phyloP scores from a whole-genome alignment of 2,329 filamentous ascomycete species.

The Aureobasidium sp. region DNA sequence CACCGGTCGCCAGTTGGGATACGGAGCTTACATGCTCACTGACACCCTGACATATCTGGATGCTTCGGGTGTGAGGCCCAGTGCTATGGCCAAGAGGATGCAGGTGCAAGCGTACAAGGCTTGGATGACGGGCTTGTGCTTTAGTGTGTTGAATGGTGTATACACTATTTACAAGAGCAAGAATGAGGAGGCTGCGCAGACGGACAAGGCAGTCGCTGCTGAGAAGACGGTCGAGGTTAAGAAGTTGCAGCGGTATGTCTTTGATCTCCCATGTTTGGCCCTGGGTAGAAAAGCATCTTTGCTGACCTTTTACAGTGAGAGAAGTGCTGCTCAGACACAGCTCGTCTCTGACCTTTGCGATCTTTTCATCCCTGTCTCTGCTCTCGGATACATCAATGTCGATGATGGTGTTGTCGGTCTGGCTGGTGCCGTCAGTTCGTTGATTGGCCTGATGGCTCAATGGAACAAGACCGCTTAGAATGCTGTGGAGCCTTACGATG shows the following conservation, averaged over 20 bases:
- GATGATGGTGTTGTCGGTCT: slow-evolving; percentile 92
- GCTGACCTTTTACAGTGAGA: slow-evolving; percentile 46
- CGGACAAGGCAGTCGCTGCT: slow-evolving; percentile 51
- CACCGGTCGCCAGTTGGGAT: slow-evolving; percentile 83
- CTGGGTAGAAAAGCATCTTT: too few species aligned
- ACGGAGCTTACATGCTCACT: slow-evolving; percentile 77
- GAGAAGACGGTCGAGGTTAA: slow-evolving; percentile 89
- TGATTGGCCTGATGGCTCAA: slow-evolving; percentile 73
- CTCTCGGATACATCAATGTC: slow-evolving; percentile 65
- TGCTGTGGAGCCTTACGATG: too few species aligned
- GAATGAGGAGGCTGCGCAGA: slow-evolving; percentile 63
- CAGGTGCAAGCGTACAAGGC: slow-evolving; percentile 69
- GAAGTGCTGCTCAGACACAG: slow-evolving; percentile 67
- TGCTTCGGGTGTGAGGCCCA: slow-evolving; percentile 66
- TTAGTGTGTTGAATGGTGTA: slow-evolving; percentile 64
- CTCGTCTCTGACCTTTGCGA: slow-evolving; percentile 86
- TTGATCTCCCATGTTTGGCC: not conserved
- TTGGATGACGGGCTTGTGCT: slow-evolving; percentile 76
- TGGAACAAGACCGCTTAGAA: slow-evolving; percentile 84
- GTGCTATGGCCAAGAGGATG: slow-evolving; percentile 55
- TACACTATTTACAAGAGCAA: slow-evolving; percentile 70
- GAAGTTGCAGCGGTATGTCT: slow-evolving; percentile 67
- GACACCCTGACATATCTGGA: slow-evolving; percentile 68
- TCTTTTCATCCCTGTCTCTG: slow-evolving; percentile 67
- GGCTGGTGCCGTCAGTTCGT: slow-evolving; percentile 79